A percentile compares a stretch with the other conserved stretches of the same genome.
phyloP scores from a whole-genome alignment of 83 land plant species.

The Thuja plicata region DNA sequence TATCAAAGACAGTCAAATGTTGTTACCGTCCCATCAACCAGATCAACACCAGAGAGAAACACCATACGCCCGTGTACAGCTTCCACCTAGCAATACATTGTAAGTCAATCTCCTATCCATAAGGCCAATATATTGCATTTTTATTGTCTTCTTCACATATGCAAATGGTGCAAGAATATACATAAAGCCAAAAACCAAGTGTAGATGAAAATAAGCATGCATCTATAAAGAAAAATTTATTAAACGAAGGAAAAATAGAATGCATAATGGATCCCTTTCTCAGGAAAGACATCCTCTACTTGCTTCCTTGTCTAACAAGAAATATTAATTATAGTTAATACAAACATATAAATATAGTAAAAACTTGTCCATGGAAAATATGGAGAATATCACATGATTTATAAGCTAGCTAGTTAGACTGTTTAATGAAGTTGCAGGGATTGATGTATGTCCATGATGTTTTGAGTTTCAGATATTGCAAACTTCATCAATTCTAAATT shows the following conservation, averaged over 20 bases:
- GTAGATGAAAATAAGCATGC: background rate
- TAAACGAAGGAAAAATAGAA: background rate
- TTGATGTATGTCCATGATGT: background rate
- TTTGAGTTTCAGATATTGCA: background rate
- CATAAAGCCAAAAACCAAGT: background rate
- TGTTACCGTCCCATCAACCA: constrained; percentile 98
- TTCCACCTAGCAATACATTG: constrained; percentile 69
- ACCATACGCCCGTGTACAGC: constrained; percentile 68
- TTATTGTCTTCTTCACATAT: background rate
- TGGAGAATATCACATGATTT: background rate
- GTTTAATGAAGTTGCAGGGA: background rate
- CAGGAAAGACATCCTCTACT: background rate
- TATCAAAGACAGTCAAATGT: constrained; percentile 11
- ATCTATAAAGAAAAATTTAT: background rate
- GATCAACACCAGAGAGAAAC: constrained; percentile 91
- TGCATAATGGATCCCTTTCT: background rate
- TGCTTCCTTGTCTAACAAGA: background rate
- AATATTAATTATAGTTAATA: background rate
- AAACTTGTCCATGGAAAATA: background rate
- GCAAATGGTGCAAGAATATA: background rate
- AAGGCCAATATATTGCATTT: constrained; percentile 6
- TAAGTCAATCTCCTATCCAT: background rate
- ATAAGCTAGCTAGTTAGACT: background rate
- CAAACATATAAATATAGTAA: background rate
- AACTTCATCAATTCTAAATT: background rate